Percentiles rank a stretch among this genome's conserved stretches.
Evolutionary conservation across 495 filamentous ascomycete genomes (phyloP).

Genomic region (Daldinia concentrica): DNA sequence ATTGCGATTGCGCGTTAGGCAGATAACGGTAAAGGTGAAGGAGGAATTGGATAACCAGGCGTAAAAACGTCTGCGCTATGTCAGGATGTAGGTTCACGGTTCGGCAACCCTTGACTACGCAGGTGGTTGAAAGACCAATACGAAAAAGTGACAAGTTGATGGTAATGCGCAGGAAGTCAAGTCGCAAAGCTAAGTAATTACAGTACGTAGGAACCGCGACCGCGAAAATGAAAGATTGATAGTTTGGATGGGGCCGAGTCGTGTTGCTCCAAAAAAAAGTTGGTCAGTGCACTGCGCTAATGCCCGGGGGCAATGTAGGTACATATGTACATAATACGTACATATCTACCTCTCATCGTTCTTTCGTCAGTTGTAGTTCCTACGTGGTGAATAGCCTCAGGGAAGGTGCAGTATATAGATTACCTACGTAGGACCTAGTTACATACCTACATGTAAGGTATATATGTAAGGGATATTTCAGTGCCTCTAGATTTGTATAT

Average conservation of each 20-base stretch:
- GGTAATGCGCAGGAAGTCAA: constrained; percentile 12
- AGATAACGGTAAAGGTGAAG: not conserved
- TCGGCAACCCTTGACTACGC: too few species aligned
- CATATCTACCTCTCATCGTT: not conserved
- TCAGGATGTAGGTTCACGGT: not conserved
- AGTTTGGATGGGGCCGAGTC: constrained; percentile 23
- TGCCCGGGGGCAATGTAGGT: not conserved
- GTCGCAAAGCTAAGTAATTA: not conserved
- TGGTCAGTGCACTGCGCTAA: constrained; percentile 18
- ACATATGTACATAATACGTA: not conserved
- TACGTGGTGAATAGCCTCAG: not conserved
- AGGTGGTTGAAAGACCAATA: too few species aligned
- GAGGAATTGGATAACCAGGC: not conserved
- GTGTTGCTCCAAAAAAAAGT: constrained; percentile 25
- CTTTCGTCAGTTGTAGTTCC: too few species aligned
- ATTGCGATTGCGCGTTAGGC: not conserved
- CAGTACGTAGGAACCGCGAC: constrained; percentile 3
- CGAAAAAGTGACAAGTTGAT: not conserved
- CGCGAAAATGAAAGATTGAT: constrained; percentile 28
- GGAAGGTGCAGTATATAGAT: not conserved
- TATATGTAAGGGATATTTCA: too few species aligned
- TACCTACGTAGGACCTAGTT: too few species aligned
- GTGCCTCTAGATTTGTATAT: too few species aligned
- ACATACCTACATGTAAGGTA: too few species aligned
- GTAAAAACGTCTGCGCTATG: not conserved